Percentiles rank a stretch among this genome's conserved stretches.
phyloP scores from a whole-genome alignment of 106 monocot genomes.

The Platanthera guangdongensis region DNA sequence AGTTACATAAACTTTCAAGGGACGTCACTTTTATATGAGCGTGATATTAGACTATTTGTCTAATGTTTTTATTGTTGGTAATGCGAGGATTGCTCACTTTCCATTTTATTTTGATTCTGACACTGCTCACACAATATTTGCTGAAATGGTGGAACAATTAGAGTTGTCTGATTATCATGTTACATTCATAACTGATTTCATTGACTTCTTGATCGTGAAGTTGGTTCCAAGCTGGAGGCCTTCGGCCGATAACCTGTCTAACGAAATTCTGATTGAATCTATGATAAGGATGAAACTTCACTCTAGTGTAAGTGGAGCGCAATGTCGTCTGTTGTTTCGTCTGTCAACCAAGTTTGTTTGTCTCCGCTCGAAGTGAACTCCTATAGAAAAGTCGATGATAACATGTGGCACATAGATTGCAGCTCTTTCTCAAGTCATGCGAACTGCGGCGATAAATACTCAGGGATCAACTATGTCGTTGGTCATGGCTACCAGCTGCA shows the following conservation, averaged over 20 bases:
- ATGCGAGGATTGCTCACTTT: slow-evolving; percentile 38
- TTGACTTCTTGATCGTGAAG: slow-evolving; percentile 49
- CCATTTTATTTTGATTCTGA: slow-evolving; percentile 49
- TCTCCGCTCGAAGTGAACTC: slow-evolving; percentile 14
- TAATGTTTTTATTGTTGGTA: slow-evolving; percentile 16
- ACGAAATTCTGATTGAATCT: slow-evolving; percentile 17
- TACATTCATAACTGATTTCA: slow-evolving; percentile 54
- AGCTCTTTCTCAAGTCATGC: slow-evolving; percentile 3
- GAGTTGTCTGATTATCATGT: slow-evolving; percentile 51
- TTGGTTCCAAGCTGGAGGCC: slow-evolving; percentile 44
- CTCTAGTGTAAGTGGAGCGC: slow-evolving; percentile 9
- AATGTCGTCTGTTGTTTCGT: slow-evolving; percentile 2
- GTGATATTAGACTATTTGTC: slow-evolving; percentile 37
- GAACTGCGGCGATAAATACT: slow-evolving; percentile 20
- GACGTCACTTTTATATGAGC: neutral
- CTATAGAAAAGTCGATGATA: slow-evolving; percentile 7
- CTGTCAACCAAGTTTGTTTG: slow-evolving; percentile 8
- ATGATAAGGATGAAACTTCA: neutral
- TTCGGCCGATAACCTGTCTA: slow-evolving; percentile 14
- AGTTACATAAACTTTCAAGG: neutral
- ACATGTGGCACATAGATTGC: slow-evolving; percentile 1
- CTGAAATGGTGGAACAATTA: slow-evolving; percentile 56
- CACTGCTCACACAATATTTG: slow-evolving; percentile 44
- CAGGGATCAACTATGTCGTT: slow-evolving; percentile 34
- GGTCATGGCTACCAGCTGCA: slow-evolving; percentile 23